Percentiles rank a stretch among this genome's conserved stretches.
Evolutionary conservation across 2,329 filamentous ascomycete genomes (phyloP).

Genomic region (Fusarium gaditjirri): DNA sequence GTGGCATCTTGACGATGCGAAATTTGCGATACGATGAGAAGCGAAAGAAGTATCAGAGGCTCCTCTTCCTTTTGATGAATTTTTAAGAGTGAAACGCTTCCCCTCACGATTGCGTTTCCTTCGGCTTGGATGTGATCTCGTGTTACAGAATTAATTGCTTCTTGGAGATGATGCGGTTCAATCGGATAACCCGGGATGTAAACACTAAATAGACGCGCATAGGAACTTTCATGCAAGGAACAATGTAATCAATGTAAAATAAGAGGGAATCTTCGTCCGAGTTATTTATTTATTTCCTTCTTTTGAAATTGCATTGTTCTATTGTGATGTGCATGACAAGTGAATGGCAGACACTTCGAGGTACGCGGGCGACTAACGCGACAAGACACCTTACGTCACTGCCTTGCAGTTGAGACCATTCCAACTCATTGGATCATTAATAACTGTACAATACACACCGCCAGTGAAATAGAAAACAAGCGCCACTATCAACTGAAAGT

Average conservation of each 20-base stretch:
- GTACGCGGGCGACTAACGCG: not conserved
- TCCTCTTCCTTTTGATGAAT: not conserved
- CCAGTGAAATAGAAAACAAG: not conserved
- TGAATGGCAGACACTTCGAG: not conserved
- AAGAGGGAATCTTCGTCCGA: not conserved
- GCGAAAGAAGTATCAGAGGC: not conserved
- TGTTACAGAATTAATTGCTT: constrained; percentile 35
- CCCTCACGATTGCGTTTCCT: not conserved
- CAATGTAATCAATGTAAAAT: not conserved
- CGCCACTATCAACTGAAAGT: not conserved
- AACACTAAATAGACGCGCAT: not conserved
- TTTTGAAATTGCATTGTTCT: not conserved
- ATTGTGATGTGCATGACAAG: not conserved
- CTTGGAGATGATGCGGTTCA: constrained; percentile 17
- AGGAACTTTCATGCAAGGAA: not conserved
- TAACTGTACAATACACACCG: not conserved
- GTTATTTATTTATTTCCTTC: not conserved
- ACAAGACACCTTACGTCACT: not conserved
- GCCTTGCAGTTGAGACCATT: not conserved
- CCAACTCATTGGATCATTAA: not conserved
- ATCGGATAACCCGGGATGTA: constrained; percentile 5
- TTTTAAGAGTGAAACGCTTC: not conserved
- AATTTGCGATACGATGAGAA: not conserved
- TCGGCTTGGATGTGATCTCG: not conserved
- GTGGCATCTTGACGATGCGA: constrained; percentile 27